These are phyloP conservation scores for Passiflora organensis DNA, from an alignment of 345 rosid species.

Conservation along the genomic window DNA sequence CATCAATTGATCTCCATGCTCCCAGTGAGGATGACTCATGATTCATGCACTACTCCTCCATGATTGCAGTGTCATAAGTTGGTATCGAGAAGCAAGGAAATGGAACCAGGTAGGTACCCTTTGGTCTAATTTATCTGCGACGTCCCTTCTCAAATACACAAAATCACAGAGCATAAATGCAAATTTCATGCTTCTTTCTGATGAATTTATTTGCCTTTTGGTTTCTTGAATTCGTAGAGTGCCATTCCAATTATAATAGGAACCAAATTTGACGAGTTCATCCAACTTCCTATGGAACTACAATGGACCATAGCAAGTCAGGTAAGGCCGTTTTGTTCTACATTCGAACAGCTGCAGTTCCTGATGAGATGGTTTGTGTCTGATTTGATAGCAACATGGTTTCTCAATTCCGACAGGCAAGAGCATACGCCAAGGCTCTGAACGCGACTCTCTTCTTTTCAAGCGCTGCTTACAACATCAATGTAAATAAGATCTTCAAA, in stretches of 20 bases:
- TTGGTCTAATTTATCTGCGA: too few species aligned
- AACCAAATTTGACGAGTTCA: constrained; percentile 90
- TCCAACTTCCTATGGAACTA: constrained; percentile 79
- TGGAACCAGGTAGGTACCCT: constrained; percentile 83
- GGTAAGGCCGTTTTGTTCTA: too few species aligned
- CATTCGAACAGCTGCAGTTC: too few species aligned
- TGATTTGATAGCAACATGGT: too few species aligned
- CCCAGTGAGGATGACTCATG: too few species aligned
- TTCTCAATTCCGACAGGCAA: constrained; percentile 50
- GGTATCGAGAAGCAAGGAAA: constrained; percentile 78
- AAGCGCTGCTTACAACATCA: constrained; percentile 84
- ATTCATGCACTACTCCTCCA: too few species aligned
- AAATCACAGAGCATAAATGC: neutral
- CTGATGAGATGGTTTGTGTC: too few species aligned
- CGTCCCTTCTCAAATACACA: too few species aligned
- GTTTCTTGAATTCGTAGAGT: constrained; percentile 36
- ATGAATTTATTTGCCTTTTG: neutral
- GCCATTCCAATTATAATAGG: constrained; percentile 87
- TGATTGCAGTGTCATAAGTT: constrained; percentile 54
- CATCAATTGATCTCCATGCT: neutral
- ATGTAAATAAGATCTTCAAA: constrained; percentile 90
- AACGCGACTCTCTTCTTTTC: constrained; percentile 91
- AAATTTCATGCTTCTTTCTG: neutral
- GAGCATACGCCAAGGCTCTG: constrained; percentile 73
- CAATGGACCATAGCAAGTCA: constrained; percentile 91